A percentile compares a stretch with the other conserved stretches of the same genome.
Conservation (phyloP, 1,139 yeast species). For the Nakaseomyces sp. region DNA sequence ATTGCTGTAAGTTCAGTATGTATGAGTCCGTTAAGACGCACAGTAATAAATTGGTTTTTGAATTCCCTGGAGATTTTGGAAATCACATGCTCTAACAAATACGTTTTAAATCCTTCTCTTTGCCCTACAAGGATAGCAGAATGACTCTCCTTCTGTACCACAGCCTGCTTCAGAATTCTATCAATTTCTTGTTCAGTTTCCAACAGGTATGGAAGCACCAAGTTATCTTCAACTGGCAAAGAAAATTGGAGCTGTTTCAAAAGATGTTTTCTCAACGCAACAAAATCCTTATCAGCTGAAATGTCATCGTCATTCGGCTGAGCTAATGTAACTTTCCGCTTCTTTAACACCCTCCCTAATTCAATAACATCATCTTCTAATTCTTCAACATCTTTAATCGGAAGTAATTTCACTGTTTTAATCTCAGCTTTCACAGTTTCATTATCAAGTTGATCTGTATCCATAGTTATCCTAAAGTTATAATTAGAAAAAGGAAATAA, state of each 20-base stretch:
- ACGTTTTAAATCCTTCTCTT: conserved; percentile 66
- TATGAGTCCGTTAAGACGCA: conserved; percentile 59
- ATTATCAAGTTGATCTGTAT: background rate
- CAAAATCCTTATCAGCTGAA: conserved; percentile 12
- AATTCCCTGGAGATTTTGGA: conserved; percentile 37
- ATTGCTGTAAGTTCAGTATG: conserved; percentile 73
- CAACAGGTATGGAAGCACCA: conserved; percentile 17
- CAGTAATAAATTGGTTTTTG: conserved; percentile 45
- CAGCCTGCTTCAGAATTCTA: conserved; percentile 53
- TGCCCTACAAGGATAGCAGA: conserved; percentile 79
- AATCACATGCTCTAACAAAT: conserved; percentile 52
- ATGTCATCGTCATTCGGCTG: background rate
- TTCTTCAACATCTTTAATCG: background rate
- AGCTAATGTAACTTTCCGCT: background rate
- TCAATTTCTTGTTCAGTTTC: conserved; percentile 39
- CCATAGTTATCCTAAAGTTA: background rate
- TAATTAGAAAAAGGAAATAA: background rate
- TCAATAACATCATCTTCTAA: background rate
- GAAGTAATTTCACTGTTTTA: conserved; percentile 2
- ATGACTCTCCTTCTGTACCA: conserved; percentile 66
- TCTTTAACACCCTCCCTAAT: background rate
- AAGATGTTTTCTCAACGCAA: conserved; percentile 15
- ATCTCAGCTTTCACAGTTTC: background rate
- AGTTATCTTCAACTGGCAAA: conserved; percentile 18
- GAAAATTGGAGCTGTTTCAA: conserved; percentile 20